A percentile compares a stretch with the other conserved stretches of the same genome.
phyloP scores from a whole-genome alignment of 352 stramenopile genomes.

The Saprolegnia diclina region DNA sequence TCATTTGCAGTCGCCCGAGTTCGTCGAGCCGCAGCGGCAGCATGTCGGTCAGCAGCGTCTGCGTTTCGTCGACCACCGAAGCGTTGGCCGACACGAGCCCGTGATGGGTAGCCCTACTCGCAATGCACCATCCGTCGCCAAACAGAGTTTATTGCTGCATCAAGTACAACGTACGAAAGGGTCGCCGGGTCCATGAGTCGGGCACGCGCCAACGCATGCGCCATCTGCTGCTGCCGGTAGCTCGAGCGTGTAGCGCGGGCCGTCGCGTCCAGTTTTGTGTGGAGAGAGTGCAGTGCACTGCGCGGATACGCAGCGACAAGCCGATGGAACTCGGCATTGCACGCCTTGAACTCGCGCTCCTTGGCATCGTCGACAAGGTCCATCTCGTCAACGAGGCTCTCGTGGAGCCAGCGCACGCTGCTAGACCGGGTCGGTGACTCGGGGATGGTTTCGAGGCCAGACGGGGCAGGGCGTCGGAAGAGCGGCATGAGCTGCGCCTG shows the following conservation, averaged over 20 bases:
- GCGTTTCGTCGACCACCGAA: too few relatives aligned
- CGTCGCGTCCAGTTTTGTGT: neutral
- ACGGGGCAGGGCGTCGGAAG: neutral
- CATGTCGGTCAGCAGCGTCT: neutral
- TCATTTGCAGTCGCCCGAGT: neutral
- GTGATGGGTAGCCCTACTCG: too few relatives aligned
- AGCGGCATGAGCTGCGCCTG: neutral
- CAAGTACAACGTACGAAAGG: neutral
- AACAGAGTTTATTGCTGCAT: neutral
- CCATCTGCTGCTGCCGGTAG: neutral
- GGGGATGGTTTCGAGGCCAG: neutral
- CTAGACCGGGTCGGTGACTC: neutral
- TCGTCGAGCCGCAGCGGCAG: neutral
- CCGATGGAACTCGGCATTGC: neutral
- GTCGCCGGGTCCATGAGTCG: neutral
- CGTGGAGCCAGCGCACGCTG: neutral
- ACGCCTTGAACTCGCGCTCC: neutral
- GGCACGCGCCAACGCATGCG: neutral
- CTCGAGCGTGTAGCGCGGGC: neutral
- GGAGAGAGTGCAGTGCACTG: neutral
- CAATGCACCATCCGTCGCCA: neutral
- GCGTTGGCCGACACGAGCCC: too few relatives aligned
- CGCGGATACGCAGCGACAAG: neutral
- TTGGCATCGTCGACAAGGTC: neutral
- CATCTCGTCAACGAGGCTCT: neutral